phyloP scores from a whole-genome alignment of 371 early-diverging fungal species.

The Apophysomyces ossiformis region DNA sequence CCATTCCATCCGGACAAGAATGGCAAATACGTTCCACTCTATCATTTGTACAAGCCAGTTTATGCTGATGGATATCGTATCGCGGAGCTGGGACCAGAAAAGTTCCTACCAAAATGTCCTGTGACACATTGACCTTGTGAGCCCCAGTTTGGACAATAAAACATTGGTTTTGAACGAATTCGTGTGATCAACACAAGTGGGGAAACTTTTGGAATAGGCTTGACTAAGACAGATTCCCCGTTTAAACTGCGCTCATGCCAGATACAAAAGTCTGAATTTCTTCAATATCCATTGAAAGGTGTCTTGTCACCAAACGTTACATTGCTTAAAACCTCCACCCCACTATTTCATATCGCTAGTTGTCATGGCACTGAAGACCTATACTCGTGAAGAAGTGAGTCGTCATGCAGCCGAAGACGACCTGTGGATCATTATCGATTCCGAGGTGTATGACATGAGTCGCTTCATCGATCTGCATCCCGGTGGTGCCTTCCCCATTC shows the following conservation, averaged over 20 bases:
- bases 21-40: conserved; percentile 33
- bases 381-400: conserved; percentile 75
- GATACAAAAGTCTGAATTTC: too few species aligned
- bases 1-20: conserved; percentile 32
- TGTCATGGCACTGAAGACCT: conserved; percentile 34
- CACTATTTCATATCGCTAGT: neutral
- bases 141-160: neutral
- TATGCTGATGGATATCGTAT: conserved; percentile 45
- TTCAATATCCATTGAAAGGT: too few species aligned
- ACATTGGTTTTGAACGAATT: neutral
- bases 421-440: conserved; percentile 87
- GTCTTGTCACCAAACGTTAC: too few species aligned
- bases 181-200: too few species aligned
- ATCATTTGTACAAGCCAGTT: conserved; percentile 28
- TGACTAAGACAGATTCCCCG: too few species aligned
- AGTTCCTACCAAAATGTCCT: conserved; percentile 25
- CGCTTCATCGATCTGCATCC: conserved; percentile 82
- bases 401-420: conserved; percentile 77
- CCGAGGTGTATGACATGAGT: conserved; percentile 92
- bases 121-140: neutral
- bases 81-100: conserved; percentile 44
- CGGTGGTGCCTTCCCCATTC: conserved; percentile 77
- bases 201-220: too few species aligned
- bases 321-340: neutral
- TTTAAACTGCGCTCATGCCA: too few species aligned